These are phyloP conservation scores for Wallacemonas sp. DNA, from an alignment of 208 protist species.

Conservation along the genomic window DNA sequence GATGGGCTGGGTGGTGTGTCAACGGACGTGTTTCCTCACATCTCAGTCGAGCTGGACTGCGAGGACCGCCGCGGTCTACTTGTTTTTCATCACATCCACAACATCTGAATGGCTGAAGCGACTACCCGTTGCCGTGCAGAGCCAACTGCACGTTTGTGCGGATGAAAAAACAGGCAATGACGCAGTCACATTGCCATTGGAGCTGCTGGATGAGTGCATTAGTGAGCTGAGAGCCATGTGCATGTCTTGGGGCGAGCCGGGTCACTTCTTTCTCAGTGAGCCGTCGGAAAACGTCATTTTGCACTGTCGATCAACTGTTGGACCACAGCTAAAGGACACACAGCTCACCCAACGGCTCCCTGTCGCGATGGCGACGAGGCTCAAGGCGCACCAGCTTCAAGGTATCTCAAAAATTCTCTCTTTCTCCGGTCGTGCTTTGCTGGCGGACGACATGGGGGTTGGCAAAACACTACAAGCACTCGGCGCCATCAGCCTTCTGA, in stretches of 20 bases:
- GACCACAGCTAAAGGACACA: neutral
- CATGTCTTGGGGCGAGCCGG: neutral
- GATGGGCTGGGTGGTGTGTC: conserved; percentile 27
- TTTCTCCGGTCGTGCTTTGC: conserved; percentile 47
- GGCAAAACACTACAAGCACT: conserved; percentile 81
- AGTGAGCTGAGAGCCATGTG: conserved; percentile 26
- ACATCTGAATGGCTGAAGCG: conserved; percentile 10
- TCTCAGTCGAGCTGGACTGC: conserved; percentile 54
- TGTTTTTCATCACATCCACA: conserved; percentile 28
- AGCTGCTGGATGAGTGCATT: conserved; percentile 23
- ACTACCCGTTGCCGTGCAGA: no score
- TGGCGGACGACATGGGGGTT: conserved; percentile 88
- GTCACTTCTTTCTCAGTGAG: conserved; percentile 8
- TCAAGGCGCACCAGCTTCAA: conserved; percentile 69
- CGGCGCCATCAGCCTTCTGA: conserved; percentile 53
- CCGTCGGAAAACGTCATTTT: neutral
- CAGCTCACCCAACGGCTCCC: conserved; percentile 1
- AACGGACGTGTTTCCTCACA: conserved; percentile 25
- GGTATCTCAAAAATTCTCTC: conserved; percentile 50
- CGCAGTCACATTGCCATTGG: conserved; percentile 15
- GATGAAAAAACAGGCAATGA: no score
- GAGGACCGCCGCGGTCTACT: conserved; percentile 8
- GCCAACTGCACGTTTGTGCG: no score
- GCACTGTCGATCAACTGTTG: neutral
- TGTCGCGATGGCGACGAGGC: neutral